A percentile compares a stretch with the other conserved stretches of the same genome.
Evolutionary conservation across 345 rosid species (phyloP).

Genomic region (Acer yangbiense): DNA sequence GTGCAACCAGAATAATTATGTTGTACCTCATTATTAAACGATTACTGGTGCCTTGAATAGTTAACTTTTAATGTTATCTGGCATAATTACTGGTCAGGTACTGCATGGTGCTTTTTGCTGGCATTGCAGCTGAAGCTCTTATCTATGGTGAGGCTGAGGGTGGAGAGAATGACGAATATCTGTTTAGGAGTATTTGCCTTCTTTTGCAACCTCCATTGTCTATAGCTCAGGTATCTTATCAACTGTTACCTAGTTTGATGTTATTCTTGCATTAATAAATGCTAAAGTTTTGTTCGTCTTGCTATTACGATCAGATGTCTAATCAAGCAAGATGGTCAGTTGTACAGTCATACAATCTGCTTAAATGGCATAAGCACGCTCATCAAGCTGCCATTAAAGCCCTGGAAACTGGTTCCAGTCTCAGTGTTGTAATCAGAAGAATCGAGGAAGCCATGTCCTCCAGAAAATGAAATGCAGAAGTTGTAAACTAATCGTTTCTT

Average conservation of each 20-base stretch:
- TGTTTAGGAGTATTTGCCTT: conserved; percentile 82
- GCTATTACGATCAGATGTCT: conserved; percentile 63
- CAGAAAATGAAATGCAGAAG: conserved; percentile 25
- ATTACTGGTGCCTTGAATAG: not conserved
- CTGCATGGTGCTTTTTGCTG: conserved; percentile 94
- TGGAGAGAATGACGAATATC: conserved; percentile 94
- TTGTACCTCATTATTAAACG: not conserved
- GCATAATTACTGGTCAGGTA: conserved; percentile 52
- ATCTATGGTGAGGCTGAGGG: conserved; percentile 94
- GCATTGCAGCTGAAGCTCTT: conserved; percentile 96
- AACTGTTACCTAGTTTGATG: conserved; percentile 3
- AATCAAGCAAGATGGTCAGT: conserved; percentile 97
- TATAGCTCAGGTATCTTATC: conserved; percentile 57
- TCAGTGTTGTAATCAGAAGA: conserved; percentile 69
- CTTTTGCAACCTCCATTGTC: conserved; percentile 85
- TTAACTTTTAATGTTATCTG: conserved; percentile 6
- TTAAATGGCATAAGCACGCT: conserved; percentile 81
- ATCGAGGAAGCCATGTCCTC: conserved; percentile 80
- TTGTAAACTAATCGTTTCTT: not conserved
- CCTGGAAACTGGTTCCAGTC: conserved; percentile 75
- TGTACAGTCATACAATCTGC: conserved; percentile 83
- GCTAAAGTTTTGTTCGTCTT: not conserved
- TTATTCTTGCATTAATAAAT: not conserved
- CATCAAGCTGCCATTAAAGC: conserved; percentile 83
- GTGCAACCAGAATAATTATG: not conserved